Base-by-base conservation (phyloP, 495 filamentous ascomycete genomes). In the Schizothecium vesticola region DNA sequence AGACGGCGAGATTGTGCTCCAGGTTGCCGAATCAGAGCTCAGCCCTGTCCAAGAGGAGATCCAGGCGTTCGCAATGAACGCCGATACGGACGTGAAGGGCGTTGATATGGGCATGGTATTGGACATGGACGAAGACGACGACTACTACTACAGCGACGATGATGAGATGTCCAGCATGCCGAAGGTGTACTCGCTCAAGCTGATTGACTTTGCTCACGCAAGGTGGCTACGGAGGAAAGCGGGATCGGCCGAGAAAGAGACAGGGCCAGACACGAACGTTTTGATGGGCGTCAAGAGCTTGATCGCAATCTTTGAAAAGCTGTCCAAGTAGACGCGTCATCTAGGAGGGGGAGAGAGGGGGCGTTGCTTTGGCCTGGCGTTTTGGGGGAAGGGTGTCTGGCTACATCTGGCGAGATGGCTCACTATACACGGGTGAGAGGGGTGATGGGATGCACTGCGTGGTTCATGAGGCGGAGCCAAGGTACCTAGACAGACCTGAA, bases 181-280 rank as follows among this genome's bases (percentile, higher is more conserved):
- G 0, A 88, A 88, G 72, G 88, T 96, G 23, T 92, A 91, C 75
- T 86, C 86, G 36, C 83, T 97, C 65, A 95, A 96, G 75, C 80
- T 99, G 71, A 98, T 99, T 69, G 95, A 99, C 78, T 99, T 99
- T 82, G 95, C 95, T 23, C 95, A 99, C 80, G 94, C 95, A 22
- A 79, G 81, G 28, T 99, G 92, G 91, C 89, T 87, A 3, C 92
- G 93, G 3, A 93, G 93, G 8, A 77, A 90, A 70, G 1, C 43
- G 16, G 43, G 16, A n/a, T n/a, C 43, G 19, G 43, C 19, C 19
- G 43, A 51, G 43, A n/a, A 7, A 19, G 43, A 51, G 8, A 51
- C 16, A 8, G 95, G 94, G 0, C 91, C 91, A 1, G 95, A 99
- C 77, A 90, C 96, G 80, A 98, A 98, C 75, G 76, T 86, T 12